A percentile compares a stretch with the other conserved stretches of the same genome.
Evolutionary conservation across 768 basidiomycete genomes (phyloP).

Genomic region (Astraeus odoratus): DNA sequence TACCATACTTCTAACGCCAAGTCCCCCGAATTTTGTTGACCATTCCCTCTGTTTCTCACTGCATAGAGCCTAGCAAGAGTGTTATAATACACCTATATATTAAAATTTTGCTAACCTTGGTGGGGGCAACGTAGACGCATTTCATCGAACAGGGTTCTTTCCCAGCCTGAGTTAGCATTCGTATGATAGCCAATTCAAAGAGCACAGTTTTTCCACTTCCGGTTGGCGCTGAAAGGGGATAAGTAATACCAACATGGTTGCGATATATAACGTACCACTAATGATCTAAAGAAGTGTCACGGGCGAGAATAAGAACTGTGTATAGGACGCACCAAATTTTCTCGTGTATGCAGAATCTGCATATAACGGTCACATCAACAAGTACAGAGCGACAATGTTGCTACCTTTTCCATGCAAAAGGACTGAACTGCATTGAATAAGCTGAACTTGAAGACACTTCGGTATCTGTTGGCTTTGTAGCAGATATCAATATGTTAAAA

Average conservation of each 20-base stretch:
- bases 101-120: slow-evolving; percentile 49
- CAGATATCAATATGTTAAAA: slow-evolving; percentile 7
- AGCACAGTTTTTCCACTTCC: slow-evolving; percentile 94
- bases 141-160: slow-evolving; percentile 36
- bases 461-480: slow-evolving; percentile 70
- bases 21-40: slow-evolving; percentile 66
- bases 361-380: neutral
- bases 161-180: slow-evolving; percentile 47
- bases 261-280: slow-evolving; percentile 47
- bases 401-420: slow-evolving; percentile 67
- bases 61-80: slow-evolving; percentile 64
- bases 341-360: slow-evolving; percentile 51
- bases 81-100: neutral
- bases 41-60: slow-evolving; percentile 82
- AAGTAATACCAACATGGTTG: slow-evolving; percentile 3
- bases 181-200: slow-evolving; percentile 87
- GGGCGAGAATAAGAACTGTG: neutral
- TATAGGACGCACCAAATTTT: slow-evolving; percentile 52
- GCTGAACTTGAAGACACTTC: slow-evolving; percentile 78
- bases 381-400: slow-evolving; percentile 13
- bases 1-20: slow-evolving; percentile 68
- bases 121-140: slow-evolving; percentile 90
- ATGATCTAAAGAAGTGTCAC: slow-evolving; percentile 45
- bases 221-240: slow-evolving; percentile 65
- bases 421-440: slow-evolving; percentile 93